Evolutionary conservation across 2,329 filamentous ascomycete genomes (phyloP).

Genomic region (Cephalotrichum gorgonifer): DNA sequence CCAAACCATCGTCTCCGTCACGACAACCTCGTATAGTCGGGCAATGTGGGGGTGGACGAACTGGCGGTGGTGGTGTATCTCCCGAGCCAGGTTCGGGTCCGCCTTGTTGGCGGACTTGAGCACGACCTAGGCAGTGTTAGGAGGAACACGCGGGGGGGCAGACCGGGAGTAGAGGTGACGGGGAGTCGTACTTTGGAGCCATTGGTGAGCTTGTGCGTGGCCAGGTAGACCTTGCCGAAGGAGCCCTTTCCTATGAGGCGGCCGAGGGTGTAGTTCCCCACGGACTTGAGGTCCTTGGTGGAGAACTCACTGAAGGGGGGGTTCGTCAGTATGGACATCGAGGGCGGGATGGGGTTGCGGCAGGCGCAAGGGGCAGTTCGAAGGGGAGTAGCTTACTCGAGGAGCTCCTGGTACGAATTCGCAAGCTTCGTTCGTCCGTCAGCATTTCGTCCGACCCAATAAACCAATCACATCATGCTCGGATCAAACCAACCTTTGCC

Average conservation of each 20-base stretch:
- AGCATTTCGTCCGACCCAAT: neutral
- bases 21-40: slow-evolving; percentile 92
- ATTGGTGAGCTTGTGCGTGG: slow-evolving; percentile 94
- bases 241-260: slow-evolving; percentile 93
- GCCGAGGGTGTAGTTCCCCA: slow-evolving; percentile 91
- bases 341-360: slow-evolving; percentile 8
- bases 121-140: slow-evolving; percentile 58
- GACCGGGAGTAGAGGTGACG: neutral
- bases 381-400: slow-evolving; percentile 57
- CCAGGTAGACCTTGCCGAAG: slow-evolving; percentile 96
- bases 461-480: neutral
- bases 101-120: slow-evolving; percentile 96
- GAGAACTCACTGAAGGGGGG: slow-evolving; percentile 92
- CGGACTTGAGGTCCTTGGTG: slow-evolving; percentile 77
- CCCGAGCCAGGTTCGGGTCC: slow-evolving; percentile 88
- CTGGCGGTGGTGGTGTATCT: slow-evolving; percentile 97
- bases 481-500: slow-evolving; percentile 40
- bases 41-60: slow-evolving; percentile 97
- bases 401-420: slow-evolving; percentile 89
- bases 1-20: slow-evolving; percentile 92
- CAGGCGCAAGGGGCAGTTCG: neutral
- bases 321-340: slow-evolving; percentile 1
- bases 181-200: slow-evolving; percentile 71
- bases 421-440: slow-evolving; percentile 57
- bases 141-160: neutral